Evolutionary conservation across 352 stramenopile species (phyloP).

Genomic region (Globisporangium splendens): DNA sequence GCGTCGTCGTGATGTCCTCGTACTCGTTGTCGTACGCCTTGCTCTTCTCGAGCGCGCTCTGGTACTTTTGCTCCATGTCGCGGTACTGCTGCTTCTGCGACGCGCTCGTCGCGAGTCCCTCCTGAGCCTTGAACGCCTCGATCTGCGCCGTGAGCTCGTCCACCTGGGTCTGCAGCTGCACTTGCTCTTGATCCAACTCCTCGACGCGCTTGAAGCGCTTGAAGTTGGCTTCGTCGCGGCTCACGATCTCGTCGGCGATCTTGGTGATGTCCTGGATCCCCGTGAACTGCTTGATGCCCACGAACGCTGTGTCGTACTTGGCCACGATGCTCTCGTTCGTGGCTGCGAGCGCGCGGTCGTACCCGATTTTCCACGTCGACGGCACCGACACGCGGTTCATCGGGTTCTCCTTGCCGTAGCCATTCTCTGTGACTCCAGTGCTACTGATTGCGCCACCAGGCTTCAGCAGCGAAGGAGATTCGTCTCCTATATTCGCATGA

Average conservation of each 20-base stretch:
- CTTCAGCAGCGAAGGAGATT: constrained; percentile 3
- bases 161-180: constrained; percentile 40
- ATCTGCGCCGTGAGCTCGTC: constrained; percentile 44
- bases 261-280: constrained; percentile 47
- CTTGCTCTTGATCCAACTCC: constrained; percentile 58
- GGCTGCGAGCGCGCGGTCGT: constrained; percentile 51
- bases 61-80: constrained; percentile 33
- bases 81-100: constrained; percentile 55
- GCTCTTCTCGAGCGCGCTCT: constrained; percentile 32
- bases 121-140: constrained; percentile 62
- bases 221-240: constrained; percentile 74
- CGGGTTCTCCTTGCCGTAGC: constrained; percentile 24
- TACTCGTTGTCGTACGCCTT: constrained; percentile 50
- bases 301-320: constrained; percentile 69
- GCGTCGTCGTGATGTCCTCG: constrained; percentile 48
- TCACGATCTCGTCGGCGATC: constrained; percentile 46
- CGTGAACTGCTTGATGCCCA: constrained; percentile 50
- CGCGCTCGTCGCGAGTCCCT: constrained; percentile 57
- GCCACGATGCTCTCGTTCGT: constrained; percentile 38
- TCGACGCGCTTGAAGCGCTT: constrained; percentile 78
- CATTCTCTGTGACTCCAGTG: neutral
- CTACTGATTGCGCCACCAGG: no score
- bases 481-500: neutral
- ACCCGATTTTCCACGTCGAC: constrained; percentile 74
- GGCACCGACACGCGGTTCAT: constrained; percentile 50